phyloP scores from a whole-genome alignment of 73 alveolate species.

The Tetrahymena malaccensis region DNA sequence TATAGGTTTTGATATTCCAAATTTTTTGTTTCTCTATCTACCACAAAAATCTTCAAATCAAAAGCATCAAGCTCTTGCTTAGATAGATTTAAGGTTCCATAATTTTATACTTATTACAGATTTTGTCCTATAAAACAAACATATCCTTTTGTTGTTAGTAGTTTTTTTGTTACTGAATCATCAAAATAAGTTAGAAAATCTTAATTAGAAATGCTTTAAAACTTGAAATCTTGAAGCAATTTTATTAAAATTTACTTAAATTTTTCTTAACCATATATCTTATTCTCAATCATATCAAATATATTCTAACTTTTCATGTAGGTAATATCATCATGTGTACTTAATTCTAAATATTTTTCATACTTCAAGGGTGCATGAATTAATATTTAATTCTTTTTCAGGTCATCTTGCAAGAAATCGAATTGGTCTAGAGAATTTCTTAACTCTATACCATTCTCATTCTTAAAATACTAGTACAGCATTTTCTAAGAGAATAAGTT shows the following conservation, averaged over 20 bases:
- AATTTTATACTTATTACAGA: neutral
- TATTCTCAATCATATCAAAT: neutral
- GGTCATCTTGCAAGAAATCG: neutral
- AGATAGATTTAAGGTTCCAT: neutral
- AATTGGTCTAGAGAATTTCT: neutral
- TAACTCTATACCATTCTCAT: neutral
- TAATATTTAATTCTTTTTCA: neutral
- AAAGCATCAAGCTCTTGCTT: neutral
- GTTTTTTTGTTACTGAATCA: neutral
- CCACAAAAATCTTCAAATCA: neutral
- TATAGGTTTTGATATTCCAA: neutral
- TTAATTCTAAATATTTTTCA: neutral
- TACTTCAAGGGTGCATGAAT: neutral
- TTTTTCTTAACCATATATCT: neutral
- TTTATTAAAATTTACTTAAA: neutral
- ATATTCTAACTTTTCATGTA: neutral
- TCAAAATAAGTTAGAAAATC: neutral
- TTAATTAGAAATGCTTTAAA: neutral
- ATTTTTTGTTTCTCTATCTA: neutral
- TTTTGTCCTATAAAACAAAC: neutral
- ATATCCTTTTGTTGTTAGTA: neutral
- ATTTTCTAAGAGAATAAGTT: neutral
- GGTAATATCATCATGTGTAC: neutral
- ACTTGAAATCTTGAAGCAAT: neutral
- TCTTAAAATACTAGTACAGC: neutral